Base-by-base conservation (phyloP, 495 filamentous ascomycete species). In the Aspergillus carlsbadensis region DNA sequence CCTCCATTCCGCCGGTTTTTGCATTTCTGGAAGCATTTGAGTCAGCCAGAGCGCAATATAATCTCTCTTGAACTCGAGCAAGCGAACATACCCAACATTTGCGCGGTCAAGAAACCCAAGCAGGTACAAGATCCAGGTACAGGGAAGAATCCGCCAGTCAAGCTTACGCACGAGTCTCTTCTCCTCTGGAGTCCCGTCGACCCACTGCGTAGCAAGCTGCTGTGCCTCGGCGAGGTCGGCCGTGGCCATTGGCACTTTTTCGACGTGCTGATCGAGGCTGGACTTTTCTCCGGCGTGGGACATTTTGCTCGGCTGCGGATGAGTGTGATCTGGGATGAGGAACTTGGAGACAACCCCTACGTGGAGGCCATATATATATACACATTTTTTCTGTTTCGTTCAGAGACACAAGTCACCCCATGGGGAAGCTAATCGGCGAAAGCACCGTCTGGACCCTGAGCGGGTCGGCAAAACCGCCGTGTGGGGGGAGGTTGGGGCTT, bases 141-240 rank as follows among this genome's bases (percentile, higher is more conserved):
- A 44, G 14, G 41, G 41, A 3, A 44, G 41, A 21, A 44, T 44
- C n/a, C 41, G 41, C 41, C 41, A 44, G 41, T 44, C 41, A 11
- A 44, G 41, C 41, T 44, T 44, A 17, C 41, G 41, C 41, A 44
- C 41, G n/a, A 44, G 41, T 4, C 2, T 21, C 41, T 44, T 44
- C 17, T 44, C 41, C 11, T 44, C 41, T 2, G 41, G 5, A 1
- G 41, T 44, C n/a, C 41, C 41, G 10, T 44, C 41, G 5, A 44
- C 41, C 41, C 41, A 44, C 17, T 44, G 41, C 1, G 41, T 21
- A 18, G 41, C 41, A 17, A 44, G 18, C 22, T 44, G 41, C 41
- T 44, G 41, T 5, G 41, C 41, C n/a, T 44, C 41, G 18, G 18
- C 41, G 22, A 44, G 18, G 18, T 44, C 41, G 41, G 6, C 41